These are phyloP conservation scores for Plantago ovata DNA, from an alignment of 257 asterid genomes.

Conservation along the genomic window DNA sequence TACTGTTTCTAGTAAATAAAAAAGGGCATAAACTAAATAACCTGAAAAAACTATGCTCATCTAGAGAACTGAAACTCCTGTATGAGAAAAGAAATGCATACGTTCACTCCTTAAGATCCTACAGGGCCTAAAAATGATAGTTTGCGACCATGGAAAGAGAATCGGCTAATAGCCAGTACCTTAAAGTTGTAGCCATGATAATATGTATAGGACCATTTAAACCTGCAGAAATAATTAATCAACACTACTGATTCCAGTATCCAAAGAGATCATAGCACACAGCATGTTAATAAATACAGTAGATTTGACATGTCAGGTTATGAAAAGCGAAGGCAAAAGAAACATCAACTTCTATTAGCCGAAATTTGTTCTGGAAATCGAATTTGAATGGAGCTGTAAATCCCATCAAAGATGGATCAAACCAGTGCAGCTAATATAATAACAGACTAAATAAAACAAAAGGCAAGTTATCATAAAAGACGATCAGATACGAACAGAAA, in stretches of 20 bases:
- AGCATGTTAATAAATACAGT: background rate
- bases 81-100: background rate
- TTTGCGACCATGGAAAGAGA: slow-evolving; percentile 1
- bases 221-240: slow-evolving; percentile 28
- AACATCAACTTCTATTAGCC: background rate
- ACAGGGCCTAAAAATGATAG: background rate
- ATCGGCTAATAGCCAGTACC: too few species aligned
- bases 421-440: too few species aligned
- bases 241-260: background rate
- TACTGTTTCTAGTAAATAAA: background rate
- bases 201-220: slow-evolving; percentile 44
- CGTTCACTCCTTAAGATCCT: background rate
- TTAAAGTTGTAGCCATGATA: slow-evolving; percentile 32
- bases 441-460: background rate
- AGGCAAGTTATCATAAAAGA: background rate
- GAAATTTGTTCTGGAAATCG: background rate
- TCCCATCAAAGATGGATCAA: background rate
- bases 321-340: background rate
- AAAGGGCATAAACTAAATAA: background rate
- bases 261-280: too few species aligned
- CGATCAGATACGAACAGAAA: background rate
- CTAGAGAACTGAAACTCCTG: background rate
- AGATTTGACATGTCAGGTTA: background rate
- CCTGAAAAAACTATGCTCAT: background rate
- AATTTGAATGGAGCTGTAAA: background rate